Percentiles rank a stretch among this genome's conserved stretches.
These are phyloP conservation scores for Immersiporthe knoxdaviesiana DNA, from an alignment of 2,329 filamentous ascomycete species.

Conservation along the genomic window DNA sequence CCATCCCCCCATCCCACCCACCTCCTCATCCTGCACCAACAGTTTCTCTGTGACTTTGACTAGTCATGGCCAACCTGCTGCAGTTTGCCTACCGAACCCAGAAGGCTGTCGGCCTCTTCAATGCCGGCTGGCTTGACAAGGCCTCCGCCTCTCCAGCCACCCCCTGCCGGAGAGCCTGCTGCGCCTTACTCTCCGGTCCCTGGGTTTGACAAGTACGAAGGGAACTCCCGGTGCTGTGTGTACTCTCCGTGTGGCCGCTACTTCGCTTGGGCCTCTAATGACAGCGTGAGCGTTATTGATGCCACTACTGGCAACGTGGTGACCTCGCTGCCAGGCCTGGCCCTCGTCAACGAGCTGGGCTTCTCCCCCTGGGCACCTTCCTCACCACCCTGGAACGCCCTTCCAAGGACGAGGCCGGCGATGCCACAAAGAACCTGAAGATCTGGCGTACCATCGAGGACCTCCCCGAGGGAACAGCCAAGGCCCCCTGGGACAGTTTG, in stretches of 20 bases:
- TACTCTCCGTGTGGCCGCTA: conserved; percentile 97
- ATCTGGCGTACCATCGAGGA: conserved; percentile 87
- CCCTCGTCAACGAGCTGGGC: conserved; percentile 89
- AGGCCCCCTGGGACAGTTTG: conserved; percentile 81
- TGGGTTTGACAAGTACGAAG: conserved; percentile 86
- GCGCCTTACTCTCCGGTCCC: conserved; percentile 84
- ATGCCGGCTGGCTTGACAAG: conserved; percentile 61
- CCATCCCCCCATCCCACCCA: conserved; percentile 15
- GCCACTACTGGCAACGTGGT: conserved; percentile 75
- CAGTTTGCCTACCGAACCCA: conserved; percentile 97
- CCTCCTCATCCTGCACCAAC: conserved; percentile 34
- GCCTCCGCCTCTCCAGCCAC: not conserved
- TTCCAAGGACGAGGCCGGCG: conserved; percentile 88
- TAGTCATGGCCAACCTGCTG: conserved; percentile 91
- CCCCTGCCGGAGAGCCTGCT: conserved; percentile 40
- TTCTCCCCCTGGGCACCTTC: conserved; percentile 91
- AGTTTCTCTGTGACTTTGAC: conserved; percentile 75
- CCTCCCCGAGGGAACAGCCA: conserved; percentile 61
- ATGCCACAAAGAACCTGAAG: conserved; percentile 95
- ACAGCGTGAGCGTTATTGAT: conserved; percentile 85
- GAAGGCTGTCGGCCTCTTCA: conserved; percentile 92
- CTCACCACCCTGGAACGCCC: conserved; percentile 97
- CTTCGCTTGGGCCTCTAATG: conserved; percentile 91
- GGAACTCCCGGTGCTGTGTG: conserved; percentile 89
- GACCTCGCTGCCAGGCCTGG: conserved; percentile 69